Evolutionary conservation across 345 rosid species (phyloP).

Genomic region (Eucalyptus dawsonii): DNA sequence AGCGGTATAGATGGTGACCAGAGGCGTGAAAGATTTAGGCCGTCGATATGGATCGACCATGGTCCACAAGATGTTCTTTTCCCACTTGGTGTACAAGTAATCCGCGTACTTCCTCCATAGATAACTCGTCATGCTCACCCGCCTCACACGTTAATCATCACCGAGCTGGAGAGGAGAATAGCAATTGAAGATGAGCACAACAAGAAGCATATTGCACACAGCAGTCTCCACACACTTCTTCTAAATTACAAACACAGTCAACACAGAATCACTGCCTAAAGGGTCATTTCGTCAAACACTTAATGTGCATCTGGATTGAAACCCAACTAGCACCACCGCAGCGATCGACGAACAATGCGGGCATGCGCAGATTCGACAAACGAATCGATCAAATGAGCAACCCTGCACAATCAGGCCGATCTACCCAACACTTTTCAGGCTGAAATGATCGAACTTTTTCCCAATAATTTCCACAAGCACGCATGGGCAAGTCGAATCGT

Average conservation of each 20-base stretch:
- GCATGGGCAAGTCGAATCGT: background rate
- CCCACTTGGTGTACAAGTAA: conserved; percentile 58
- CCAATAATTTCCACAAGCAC: background rate
- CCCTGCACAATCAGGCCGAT: background rate
- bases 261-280: background rate
- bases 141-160: background rate
- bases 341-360: background rate
- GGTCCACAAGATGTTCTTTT: conserved; percentile 70
- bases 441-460: background rate
- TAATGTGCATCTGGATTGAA: background rate
- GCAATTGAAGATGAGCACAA: background rate
- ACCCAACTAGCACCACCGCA: background rate
- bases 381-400: background rate
- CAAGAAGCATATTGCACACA: background rate
- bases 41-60: conserved; percentile 75
- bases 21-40: conserved; percentile 74
- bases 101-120: conserved; percentile 88
- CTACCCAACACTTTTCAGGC: background rate
- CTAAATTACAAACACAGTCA: background rate
- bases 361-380: background rate
- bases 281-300: background rate
- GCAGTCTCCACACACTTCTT: background rate
- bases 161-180: background rate
- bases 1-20: conserved; percentile 47
- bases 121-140: conserved; percentile 34